Conservation (phyloP, 2,329 filamentous ascomycete species). For the Calonectria ilicicola region DNA sequence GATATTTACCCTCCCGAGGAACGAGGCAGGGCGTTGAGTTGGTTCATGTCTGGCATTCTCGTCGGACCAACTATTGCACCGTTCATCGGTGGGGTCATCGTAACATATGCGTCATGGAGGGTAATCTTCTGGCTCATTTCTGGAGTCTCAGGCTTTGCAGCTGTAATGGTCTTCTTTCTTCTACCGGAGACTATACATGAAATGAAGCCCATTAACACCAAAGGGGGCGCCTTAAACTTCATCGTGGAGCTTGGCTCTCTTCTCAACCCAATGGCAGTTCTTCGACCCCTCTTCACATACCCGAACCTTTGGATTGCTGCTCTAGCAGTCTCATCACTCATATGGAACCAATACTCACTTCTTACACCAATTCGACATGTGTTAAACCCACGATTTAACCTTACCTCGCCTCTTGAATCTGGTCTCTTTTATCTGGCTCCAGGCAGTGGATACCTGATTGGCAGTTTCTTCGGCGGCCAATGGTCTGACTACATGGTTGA, state of each 20-base stretch:
- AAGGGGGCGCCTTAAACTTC: background rate
- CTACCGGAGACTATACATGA: conserved; percentile 76
- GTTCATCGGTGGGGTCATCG: conserved; percentile 76
- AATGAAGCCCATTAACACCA: conserved; percentile 17
- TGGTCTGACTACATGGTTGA: conserved; percentile 76
- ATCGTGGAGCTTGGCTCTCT: background rate
- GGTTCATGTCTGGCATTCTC: conserved; percentile 75
- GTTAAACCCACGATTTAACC: conserved; percentile 76
- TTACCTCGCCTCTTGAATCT: conserved; percentile 72
- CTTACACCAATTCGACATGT: conserved; percentile 78
- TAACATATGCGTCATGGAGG: conserved; percentile 75
- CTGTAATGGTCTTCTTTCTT: conserved; percentile 67
- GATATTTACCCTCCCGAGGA: conserved; percentile 71
- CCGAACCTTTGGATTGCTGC: conserved; percentile 72
- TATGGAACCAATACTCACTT: conserved; percentile 80
- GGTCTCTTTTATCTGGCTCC: conserved; percentile 79
- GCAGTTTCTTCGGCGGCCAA: conserved; percentile 76
- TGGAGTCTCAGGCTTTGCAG: conserved; percentile 68
- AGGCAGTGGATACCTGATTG: conserved; percentile 73
- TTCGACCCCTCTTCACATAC: conserved; percentile 52
- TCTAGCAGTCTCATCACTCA: conserved; percentile 68
- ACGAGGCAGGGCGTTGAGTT: conserved; percentile 74
- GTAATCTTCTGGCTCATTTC: conserved; percentile 79
- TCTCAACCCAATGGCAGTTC: conserved; percentile 16
- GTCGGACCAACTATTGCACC: conserved; percentile 74